Conservation (phyloP, 495 filamentous ascomycete species). For the Platismatia glauca region DNA sequence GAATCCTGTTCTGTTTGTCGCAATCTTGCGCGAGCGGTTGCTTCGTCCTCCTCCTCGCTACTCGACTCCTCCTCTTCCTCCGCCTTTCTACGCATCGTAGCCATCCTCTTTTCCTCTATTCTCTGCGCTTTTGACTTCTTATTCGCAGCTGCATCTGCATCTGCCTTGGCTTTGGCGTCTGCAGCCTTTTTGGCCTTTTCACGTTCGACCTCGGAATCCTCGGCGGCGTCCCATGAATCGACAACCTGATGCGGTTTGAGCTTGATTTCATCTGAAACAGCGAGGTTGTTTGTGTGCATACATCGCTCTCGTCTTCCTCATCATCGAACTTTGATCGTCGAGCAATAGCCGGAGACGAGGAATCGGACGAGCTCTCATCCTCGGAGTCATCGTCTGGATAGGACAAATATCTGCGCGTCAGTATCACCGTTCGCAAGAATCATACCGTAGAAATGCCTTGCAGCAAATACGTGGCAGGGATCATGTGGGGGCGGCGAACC, state of each 20-base stretch:
- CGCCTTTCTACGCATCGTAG: constrained; percentile 36
- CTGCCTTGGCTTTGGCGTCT: constrained; percentile 80
- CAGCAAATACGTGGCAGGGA: not conserved
- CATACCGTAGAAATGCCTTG: not conserved
- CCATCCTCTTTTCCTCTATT: constrained; percentile 63
- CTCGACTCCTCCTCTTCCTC: constrained; percentile 47
- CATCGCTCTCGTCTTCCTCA: constrained; percentile 84
- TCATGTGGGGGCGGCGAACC: constrained; percentile 1
- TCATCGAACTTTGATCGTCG: constrained; percentile 78
- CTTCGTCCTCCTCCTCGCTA: constrained; percentile 62
- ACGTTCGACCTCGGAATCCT: constrained; percentile 93
- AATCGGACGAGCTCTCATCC: constrained; percentile 49
- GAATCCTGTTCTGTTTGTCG: constrained; percentile 73
- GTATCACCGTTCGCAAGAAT: not conserved
- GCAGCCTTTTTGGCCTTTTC: constrained; percentile 85
- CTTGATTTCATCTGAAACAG: constrained; percentile 13
- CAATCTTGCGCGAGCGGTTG: constrained; percentile 60
- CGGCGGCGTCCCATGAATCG: constrained; percentile 94
- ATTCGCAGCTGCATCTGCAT: constrained; percentile 80
- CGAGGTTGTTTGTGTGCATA: constrained; percentile 34
- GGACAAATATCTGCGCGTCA: not conserved
- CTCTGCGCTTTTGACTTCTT: constrained; percentile 88
- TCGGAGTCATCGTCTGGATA: constrained; percentile 57
- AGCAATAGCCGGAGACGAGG: constrained; percentile 52
- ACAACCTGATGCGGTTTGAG: constrained; percentile 52